Evolutionary conservation across 2,329 filamentous ascomycete genomes (phyloP), one percentile per base, ranked within the genome.

Genomic region (Fusarium decemcellulare): DNA sequence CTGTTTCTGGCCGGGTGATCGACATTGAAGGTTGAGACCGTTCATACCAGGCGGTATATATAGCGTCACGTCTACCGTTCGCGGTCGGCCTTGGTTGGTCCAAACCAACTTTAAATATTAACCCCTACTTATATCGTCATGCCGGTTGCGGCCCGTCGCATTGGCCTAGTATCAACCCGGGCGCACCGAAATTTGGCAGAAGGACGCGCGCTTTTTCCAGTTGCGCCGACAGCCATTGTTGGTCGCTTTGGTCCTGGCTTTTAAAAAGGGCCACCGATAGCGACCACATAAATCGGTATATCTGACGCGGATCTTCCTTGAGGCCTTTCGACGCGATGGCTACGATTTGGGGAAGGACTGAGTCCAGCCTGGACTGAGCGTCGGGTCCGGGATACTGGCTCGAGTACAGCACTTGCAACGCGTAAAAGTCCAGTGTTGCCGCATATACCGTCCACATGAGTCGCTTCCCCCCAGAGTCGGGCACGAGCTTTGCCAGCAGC

Each of bases 401-500:
- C 0, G 59, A 66, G 15, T 56, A 72, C 0, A 73, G 29, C 0
- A 73, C 54, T 2, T 68, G 59, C 0, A 73, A 18, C 3, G 71
- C 71, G 16, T 73, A 61, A 15, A 66, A 73, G n/a, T 73, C 71
- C 0, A 73, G 39, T 0, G 67, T 50, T 3, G 71, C 66, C 1
- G 66, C 58, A 15, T 72, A 73, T 8, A 73, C 71, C 0, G 71
- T 73, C 71, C 71, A 73, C 50, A 73, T 73, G 11, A 73, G 59
- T 1, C 71, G 65, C n/a, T 73, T 73, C 0, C 71, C 71, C 0
- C 71, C 57, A 0, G 71, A 70, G 1, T 8, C 23, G 2, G 68
- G 42, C 0, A 36, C 34, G 1, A 59, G 53, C 0, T 59, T 59
- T 0, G 71, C 71, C 0, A 73, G 8, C 0, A 73, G 48, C 1